Percentiles rank a stretch among this genome's conserved stretches.
Conservation (phyloP, 768 basidiomycete species). For the Lactarius sp. region DNA sequence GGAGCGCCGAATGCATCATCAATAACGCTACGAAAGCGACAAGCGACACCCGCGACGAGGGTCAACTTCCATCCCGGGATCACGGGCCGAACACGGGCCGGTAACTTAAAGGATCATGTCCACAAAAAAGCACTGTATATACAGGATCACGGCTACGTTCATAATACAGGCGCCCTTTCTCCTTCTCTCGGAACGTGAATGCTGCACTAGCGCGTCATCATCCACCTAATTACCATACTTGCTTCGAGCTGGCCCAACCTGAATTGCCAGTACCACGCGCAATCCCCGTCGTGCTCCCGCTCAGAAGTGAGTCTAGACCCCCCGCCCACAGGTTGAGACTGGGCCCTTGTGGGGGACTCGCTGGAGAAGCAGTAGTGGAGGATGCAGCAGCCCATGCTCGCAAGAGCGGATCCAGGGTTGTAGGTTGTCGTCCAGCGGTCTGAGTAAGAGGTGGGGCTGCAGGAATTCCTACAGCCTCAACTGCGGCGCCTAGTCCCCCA, state of each 20-base stretch:
- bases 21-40: neutral
- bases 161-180: neutral
- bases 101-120: neutral
- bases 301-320: neutral
- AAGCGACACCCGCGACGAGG: neutral
- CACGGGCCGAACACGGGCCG: neutral
- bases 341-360: neutral
- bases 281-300: no score
- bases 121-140: no score
- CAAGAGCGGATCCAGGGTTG: neutral
- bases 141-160: neutral
- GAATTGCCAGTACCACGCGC: no score
- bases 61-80: neutral
- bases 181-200: neutral
- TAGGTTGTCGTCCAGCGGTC: neutral
- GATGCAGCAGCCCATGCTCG: neutral
- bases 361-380: neutral
- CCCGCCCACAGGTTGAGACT: neutral
- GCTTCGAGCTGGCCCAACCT: no score
- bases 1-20: conserved; percentile 16
- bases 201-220: no score
- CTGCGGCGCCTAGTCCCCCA: neutral
- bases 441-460: no score
- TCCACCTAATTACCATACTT: no score
- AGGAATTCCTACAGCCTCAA: neutral